Evolutionary conservation across 2,329 filamentous ascomycete species (phyloP).

Genomic region (Trichoderma sp.): DNA sequence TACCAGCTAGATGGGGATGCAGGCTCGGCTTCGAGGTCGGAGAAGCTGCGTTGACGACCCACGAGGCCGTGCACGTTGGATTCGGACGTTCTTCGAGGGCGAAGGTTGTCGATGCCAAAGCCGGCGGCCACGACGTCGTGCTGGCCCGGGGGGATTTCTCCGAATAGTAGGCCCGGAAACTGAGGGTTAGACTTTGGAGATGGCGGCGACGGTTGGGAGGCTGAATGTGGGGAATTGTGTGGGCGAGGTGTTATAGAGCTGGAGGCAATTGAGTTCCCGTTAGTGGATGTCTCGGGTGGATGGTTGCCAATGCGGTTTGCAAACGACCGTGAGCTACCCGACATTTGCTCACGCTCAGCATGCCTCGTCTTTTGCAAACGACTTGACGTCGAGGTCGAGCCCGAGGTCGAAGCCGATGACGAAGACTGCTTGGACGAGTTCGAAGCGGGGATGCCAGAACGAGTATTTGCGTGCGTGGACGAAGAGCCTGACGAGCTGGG

Average conservation of each 20-base stretch:
- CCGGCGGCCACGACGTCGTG: conserved; percentile 52
- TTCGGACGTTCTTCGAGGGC: conserved; percentile 66
- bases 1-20: conserved; percentile 69
- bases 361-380: conserved; percentile 47
- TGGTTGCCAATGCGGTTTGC: conserved; percentile 42
- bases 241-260: conserved; percentile 37
- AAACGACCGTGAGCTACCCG: conserved; percentile 57
- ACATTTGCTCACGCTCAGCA: conserved; percentile 50
- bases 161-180: conserved; percentile 64
- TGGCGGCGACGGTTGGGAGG: conserved; percentile 33
- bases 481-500: conserved; percentile 18
- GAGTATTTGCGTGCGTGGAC: conserved; percentile 42
- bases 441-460: conserved; percentile 28
- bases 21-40: conserved; percentile 56
- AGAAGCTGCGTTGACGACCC: conserved; percentile 53
- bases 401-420: conserved; percentile 24
- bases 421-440: conserved; percentile 24
- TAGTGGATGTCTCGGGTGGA: conserved; percentile 23
- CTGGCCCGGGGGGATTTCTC: conserved; percentile 66
- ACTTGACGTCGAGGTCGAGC: conserved; percentile 27
- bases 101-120: conserved; percentile 57
- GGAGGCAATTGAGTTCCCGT: conserved; percentile 36
- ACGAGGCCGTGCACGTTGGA: conserved; percentile 59
- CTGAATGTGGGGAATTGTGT: conserved; percentile 35
- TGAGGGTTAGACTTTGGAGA: conserved; percentile 37